Evolutionary conservation across 225 moss, liverwort and hornwort species (phyloP), one percentile per base, ranked within the genome.

Genomic region (Climacium dendroides): DNA sequence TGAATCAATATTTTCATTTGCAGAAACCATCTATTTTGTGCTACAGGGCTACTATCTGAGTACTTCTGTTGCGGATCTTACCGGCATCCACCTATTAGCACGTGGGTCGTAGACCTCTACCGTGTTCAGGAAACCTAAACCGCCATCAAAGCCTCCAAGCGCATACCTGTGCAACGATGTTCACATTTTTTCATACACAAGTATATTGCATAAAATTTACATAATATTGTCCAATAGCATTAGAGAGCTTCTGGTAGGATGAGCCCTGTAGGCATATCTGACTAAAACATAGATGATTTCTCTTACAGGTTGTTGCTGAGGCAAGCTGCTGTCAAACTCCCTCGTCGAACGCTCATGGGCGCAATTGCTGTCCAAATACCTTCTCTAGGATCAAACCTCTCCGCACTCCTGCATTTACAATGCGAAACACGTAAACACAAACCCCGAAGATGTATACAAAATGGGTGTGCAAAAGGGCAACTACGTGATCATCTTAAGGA

Each of bases 341-440:
- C 97, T 73, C 97, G 93, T 83, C 89, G 95, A 58, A 87, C 83
- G 58, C 83, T 87, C 97, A 98, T 98, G 50, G 96, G 83, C 76
- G 96, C 83, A 89, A 96, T 81, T 69, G 81, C 87, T 50, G 90
- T 93, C 97, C 97, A 98, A 45, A 94, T 85, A 73, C 93, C 95
- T 80, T 95, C 96, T 54, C 97, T 94, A 60, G 96, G 96, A 92
- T 98, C 97, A 91, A 93, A 95, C 75, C 96, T 95, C 92, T 98
- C 97, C 87, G 94, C 88, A 82, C 93, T 96, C 95, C 97, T 97
- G 83, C 73, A 91, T 50, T 85, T 61, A 82, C 85, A 85, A 83
- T 78, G 85, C 25, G 45, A 58, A 78, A 73, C 12, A 87, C 41
- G 72, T 37, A 74, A 90, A 70, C 45, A 41, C 41, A 19, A 81